phyloP scores from a whole-genome alignment of 768 basidiomycete genomes.

The Suillus subluteus region DNA sequence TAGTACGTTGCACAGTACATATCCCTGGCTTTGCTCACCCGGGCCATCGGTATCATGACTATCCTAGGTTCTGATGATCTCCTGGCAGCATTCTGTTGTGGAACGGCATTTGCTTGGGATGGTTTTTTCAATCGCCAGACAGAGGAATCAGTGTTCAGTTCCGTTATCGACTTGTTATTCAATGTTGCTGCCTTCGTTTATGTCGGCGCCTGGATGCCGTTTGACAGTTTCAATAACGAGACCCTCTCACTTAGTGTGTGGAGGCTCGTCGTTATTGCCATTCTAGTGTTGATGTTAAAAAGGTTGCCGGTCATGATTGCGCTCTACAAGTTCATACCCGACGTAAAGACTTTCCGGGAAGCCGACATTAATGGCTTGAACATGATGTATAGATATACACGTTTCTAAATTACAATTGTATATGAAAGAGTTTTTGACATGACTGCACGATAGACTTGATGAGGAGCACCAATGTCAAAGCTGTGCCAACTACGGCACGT shows the following conservation, averaged over 20 bases:
- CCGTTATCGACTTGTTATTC: conserved; percentile 95
- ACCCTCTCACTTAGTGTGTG: conserved; percentile 75
- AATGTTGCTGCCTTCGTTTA: conserved; percentile 95
- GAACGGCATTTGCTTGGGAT: conserved; percentile 96
- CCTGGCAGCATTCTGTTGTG: conserved; percentile 92
- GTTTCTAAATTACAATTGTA: neutral
- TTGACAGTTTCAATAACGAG: conserved; percentile 71
- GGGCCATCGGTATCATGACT: conserved; percentile 80
- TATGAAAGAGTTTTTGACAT: neutral
- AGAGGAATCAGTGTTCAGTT: conserved; percentile 93
- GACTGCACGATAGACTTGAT: neutral
- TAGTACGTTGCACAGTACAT: conserved; percentile 94
- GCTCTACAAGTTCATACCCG: conserved; percentile 92
- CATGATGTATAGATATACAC: neutral
- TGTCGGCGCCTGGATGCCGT: conserved; percentile 98
- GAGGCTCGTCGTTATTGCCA: conserved; percentile 82
- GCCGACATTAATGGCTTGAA: conserved; percentile 41
- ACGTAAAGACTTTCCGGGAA: conserved; percentile 92
- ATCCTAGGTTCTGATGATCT: conserved; percentile 93
- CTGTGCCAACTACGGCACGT: conserved; percentile 34
- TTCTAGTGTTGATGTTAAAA: conserved; percentile 81
- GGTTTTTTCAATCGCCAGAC: conserved; percentile 93
- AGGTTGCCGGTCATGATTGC: conserved; percentile 84
- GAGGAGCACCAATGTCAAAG: conserved; percentile 23
- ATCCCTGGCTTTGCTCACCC: conserved; percentile 81